phyloP scores from a whole-genome alignment of 768 basidiomycete genomes.

The Boletus fagicola region DNA sequence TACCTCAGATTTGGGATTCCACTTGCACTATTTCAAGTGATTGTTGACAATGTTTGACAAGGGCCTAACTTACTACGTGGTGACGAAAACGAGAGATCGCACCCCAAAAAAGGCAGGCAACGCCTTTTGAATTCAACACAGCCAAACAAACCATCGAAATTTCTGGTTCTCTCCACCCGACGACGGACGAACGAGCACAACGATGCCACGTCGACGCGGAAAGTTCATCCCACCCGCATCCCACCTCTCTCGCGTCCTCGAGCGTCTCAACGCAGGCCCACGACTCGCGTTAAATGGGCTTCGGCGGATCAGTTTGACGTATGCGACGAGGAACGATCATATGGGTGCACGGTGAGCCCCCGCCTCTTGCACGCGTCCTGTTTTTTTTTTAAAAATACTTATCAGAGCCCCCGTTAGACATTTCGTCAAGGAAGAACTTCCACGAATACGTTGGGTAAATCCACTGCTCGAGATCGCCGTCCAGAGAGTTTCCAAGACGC shows the following conservation, averaged over 20 bases:
- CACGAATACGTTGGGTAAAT: conserved; percentile 75
- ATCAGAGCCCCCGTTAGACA: conserved; percentile 43
- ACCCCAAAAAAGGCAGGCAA: conserved; percentile 9
- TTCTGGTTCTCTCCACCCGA: background rate
- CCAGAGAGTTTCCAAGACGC: conserved; percentile 50
- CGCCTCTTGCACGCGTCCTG: background rate
- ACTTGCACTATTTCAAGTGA: no score
- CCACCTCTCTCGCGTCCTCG: conserved; percentile 53
- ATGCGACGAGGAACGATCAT: conserved; percentile 65
- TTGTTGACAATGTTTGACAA: no score
- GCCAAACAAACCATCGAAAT: conserved; percentile 15
- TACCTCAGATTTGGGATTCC: no score
- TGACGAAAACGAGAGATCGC: no score
- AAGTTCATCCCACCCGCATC: conserved; percentile 47
- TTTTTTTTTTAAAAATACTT: no score
- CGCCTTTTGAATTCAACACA: conserved; percentile 22
- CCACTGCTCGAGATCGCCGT: conserved; percentile 63
- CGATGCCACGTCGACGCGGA: conserved; percentile 28
- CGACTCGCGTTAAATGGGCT: conserved; percentile 48
- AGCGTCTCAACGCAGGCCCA: conserved; percentile 50
- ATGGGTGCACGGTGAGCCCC: conserved; percentile 65
- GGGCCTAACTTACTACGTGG: no score
- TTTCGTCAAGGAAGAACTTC: conserved; percentile 77
- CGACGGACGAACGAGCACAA: background rate
- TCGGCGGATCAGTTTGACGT: conserved; percentile 52